Base-by-base conservation (phyloP, 169 alveolate species). In the Besnoitia besnoiti region DNA sequence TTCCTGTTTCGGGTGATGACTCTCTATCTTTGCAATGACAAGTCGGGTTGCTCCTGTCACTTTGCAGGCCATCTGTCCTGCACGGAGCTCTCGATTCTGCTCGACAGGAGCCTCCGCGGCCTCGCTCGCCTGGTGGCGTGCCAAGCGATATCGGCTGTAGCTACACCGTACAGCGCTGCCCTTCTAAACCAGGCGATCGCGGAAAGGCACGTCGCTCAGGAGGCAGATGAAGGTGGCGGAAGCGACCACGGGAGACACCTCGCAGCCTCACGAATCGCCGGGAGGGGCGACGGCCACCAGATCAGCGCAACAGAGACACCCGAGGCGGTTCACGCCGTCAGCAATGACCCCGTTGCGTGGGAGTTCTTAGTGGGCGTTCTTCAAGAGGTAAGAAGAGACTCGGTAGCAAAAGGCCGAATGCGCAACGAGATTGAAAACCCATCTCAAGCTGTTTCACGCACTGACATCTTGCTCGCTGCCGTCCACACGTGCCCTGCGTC, bases 81-180 rank as follows among this genome's bases (percentile, higher is more conserved):
- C 19, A 55, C 87, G 19, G 87, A 77, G 40, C 55, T 77, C 44
- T 37, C 61, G 55, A 37, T 77, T 21, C 59, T 77, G 8, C 55
- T 77, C 2, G 59, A 77, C 19, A 21, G 87, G 19, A 77, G 87
- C 40, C 87, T 77, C 39, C 35, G 19, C 33, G 87, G 87, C 7
- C 55, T 77, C 33, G 49, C 61, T 14, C 49, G 59, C 61, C n/a
- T 77, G 27, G 30, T 77, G 59, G 87, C 61, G 10, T 77, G 87
- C 40, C 87, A 51, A 39, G 59, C 40, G 12, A 30, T 77, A 10
- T 21, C n/a, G 30, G 59, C 30, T 24, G 33, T 77, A 30, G 87
- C 82, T n/a, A 19, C 82, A 30, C 82, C 82, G 47, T 73, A 73
- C 82, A 35, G 82, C 46, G n/a, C n/a, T 19, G 82, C 39, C 44